Evolutionary conservation across 176 grass and related monocot genomes (phyloP).

Genomic region (Zizania latifolia): DNA sequence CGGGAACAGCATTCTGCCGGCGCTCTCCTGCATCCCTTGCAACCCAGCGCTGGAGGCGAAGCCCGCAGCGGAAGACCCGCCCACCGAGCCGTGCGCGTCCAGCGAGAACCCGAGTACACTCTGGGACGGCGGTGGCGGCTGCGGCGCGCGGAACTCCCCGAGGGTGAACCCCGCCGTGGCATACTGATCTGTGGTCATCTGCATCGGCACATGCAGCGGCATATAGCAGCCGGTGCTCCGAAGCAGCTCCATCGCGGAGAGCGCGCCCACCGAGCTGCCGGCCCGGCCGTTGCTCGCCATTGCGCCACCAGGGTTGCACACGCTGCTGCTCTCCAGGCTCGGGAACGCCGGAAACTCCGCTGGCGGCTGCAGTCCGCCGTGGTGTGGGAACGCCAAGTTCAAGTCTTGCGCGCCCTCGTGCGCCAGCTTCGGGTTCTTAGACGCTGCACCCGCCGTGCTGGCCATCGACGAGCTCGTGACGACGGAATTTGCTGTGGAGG

Average conservation of each 20-base stretch:
- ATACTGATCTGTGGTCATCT: constrained; percentile 47
- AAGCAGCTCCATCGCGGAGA: constrained; percentile 90
- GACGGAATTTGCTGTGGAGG: constrained; percentile 16
- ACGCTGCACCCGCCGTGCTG: not conserved
- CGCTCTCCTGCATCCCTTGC: constrained; percentile 47
- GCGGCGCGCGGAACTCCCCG: constrained; percentile 47
- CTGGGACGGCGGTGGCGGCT: constrained; percentile 30
- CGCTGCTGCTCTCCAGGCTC: constrained; percentile 63
- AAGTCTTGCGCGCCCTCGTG: constrained; percentile 69
- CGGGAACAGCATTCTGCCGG: constrained; percentile 62
- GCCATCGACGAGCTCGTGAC: constrained; percentile 30
- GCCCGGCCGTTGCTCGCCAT: constrained; percentile 17
- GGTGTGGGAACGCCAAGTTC: constrained; percentile 73
- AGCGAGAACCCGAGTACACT: constrained; percentile 59
- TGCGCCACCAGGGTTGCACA: constrained; percentile 23
- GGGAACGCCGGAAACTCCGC: constrained; percentile 58
- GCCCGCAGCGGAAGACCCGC: constrained; percentile 10
- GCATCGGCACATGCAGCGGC: constrained; percentile 57
- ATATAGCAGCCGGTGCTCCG: constrained; percentile 61
- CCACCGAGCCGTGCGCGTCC: constrained; percentile 31
- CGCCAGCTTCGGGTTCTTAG: constrained; percentile 54
- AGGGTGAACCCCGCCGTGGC: constrained; percentile 54
- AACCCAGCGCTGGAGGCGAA: constrained; percentile 33
- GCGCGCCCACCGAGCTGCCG: constrained; percentile 30
- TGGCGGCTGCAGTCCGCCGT: constrained; percentile 19